Evolutionary conservation across 2,329 filamentous ascomycete genomes (phyloP).

Genomic region (Exophiala alcalophila): DNA sequence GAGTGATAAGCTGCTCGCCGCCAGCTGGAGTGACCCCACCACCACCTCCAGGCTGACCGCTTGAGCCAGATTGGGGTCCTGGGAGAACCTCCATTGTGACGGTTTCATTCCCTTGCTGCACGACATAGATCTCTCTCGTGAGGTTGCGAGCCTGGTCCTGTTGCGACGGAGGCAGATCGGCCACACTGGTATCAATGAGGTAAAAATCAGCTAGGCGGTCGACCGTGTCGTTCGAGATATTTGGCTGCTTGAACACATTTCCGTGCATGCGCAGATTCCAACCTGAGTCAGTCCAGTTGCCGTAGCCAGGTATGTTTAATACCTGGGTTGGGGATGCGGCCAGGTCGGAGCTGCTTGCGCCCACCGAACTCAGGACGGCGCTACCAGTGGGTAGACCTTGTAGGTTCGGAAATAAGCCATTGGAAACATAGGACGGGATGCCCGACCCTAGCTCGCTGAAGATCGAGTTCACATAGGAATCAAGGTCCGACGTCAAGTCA

Average conservation of each 20-base stretch:
- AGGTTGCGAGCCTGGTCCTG: conserved; percentile 69
- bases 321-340: conserved; percentile 65
- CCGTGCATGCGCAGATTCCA: conserved; percentile 76
- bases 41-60: conserved; percentile 48
- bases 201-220: conserved; percentile 69
- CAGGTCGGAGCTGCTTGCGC: conserved; percentile 57
- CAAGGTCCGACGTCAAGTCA: conserved; percentile 44
- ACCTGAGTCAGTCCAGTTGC: conserved; percentile 73
- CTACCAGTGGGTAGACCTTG: conserved; percentile 62
- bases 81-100: conserved; percentile 64
- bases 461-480: conserved; percentile 34
- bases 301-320: conserved; percentile 67
- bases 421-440: conserved; percentile 60
- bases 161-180: conserved; percentile 57
- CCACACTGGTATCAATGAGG: conserved; percentile 62
- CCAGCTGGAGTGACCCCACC: conserved; percentile 54
- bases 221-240: conserved; percentile 62
- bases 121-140: conserved; percentile 69
- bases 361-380: conserved; percentile 60
- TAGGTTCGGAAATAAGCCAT: conserved; percentile 66
- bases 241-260: conserved; percentile 76
- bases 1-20: conserved; percentile 59
- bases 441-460: conserved; percentile 53
- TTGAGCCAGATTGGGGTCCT: conserved; percentile 55
- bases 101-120: conserved; percentile 65